phyloP scores from a whole-genome alignment of 441 rosid species.

The Gossypium aridum region DNA sequence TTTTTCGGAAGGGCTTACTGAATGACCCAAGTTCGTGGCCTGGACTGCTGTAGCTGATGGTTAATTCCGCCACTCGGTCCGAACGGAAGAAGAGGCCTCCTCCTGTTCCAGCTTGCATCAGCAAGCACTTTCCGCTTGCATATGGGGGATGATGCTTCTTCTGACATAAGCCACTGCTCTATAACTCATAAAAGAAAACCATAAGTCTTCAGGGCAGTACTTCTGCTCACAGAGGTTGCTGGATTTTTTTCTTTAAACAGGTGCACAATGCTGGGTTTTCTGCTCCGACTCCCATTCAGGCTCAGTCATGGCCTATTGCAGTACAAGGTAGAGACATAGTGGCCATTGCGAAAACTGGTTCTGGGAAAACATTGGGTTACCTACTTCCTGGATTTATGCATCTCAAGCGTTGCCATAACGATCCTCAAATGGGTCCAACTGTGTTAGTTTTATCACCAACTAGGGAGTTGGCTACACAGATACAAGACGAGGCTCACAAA shows the following conservation, averaged over 20 bases:
- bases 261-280: slow-evolving; percentile 87
- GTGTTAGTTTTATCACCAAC: slow-evolving; percentile 94
- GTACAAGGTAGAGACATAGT: slow-evolving; percentile 88
- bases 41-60: slow-evolving; percentile 78
- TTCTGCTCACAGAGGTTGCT: slow-evolving; percentile 48
- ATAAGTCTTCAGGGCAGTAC: slow-evolving; percentile 39
- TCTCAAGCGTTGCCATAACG: slow-evolving; percentile 61
- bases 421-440: slow-evolving; percentile 86
- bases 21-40: slow-evolving; percentile 64
- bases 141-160: slow-evolving; percentile 94
- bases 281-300: slow-evolving; percentile 98
- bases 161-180: slow-evolving; percentile 58
- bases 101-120: slow-evolving; percentile 66
- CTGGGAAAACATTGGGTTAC: slow-evolving; percentile 97
- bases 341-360: slow-evolving; percentile 97
- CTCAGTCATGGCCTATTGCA: slow-evolving; percentile 99
- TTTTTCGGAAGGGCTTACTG: slow-evolving; percentile 62
- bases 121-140: slow-evolving; percentile 57
- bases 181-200: slow-evolving; percentile 35
- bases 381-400: slow-evolving; percentile 76
- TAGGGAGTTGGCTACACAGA: slow-evolving; percentile 97
- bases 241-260: slow-evolving; percentile 58
- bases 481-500: slow-evolving; percentile 87
- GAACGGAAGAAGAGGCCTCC: slow-evolving; percentile 84
- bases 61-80: slow-evolving; percentile 78